phyloP scores from a whole-genome alignment of 352 stramenopile species.

The Globisporangium sylvaticum region DNA sequence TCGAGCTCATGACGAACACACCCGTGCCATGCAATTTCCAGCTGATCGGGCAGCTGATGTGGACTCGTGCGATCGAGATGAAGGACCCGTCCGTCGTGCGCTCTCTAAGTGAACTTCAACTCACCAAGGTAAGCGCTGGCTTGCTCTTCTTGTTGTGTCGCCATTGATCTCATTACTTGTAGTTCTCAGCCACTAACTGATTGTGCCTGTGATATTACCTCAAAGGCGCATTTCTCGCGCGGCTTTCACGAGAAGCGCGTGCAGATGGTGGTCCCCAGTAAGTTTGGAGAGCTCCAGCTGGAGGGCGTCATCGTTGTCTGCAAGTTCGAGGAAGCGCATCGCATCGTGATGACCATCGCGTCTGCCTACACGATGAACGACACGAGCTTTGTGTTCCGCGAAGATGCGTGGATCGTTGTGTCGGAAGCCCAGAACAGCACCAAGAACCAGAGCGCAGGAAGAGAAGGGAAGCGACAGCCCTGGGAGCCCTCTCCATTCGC shows the following conservation, averaged over 20 bases:
- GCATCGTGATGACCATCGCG: not conserved
- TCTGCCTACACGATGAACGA: not conserved
- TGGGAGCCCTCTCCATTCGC: not conserved
- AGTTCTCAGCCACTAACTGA: not conserved
- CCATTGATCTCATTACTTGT: not conserved
- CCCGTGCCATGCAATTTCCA: not conserved
- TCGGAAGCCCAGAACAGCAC: not conserved
- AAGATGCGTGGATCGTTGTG: not conserved
- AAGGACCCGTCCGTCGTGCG: not conserved
- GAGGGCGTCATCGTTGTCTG: not conserved
- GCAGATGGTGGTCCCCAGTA: not conserved
- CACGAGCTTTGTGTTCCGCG: not conserved
- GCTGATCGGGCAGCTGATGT: not conserved
- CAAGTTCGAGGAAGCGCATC: not conserved
- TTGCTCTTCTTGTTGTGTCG: not conserved
- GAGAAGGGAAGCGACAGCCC: not conserved
- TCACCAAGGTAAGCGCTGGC: not conserved
- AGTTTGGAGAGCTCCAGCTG: not conserved
- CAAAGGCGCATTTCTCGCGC: not conserved
- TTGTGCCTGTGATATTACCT: not conserved
- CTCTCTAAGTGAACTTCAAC: not conserved
- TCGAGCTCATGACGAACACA: slow-evolving; percentile 9
- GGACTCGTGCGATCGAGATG: not conserved
- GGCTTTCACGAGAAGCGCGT: not conserved
- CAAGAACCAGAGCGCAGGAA: not conserved